Evolutionary conservation across 2,329 filamentous ascomycete genomes (phyloP), one percentile per base, ranked within the genome.

Genomic region (Fusarium sp.): DNA sequence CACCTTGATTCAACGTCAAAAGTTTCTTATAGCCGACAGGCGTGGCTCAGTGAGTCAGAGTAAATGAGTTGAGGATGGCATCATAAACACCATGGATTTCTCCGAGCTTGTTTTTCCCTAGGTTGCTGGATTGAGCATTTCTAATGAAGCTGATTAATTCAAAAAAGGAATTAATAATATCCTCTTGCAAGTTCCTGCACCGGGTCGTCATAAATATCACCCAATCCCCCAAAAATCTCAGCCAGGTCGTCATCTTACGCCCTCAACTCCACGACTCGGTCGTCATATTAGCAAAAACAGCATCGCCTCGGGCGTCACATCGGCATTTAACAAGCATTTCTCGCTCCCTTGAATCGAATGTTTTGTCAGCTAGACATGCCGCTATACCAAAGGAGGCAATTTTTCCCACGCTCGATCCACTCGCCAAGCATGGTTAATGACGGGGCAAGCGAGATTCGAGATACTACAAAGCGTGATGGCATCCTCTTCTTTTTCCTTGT

Each of bases 371-470:
- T 39, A 35, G 28, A 41, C 35, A 24, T 36, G 24, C 49, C 28
- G 28, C 72, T 74, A 74, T 59, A 26, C 71, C 67, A 18, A 72
- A 72, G 17, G 18, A 28, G 72, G 71, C 47, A 74, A 60, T 55
- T 49, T 48, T 60, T 44, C 38, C 45, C 59, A 35, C 24, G 7
- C 12, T 31, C 18, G 63, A 45, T 72, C 67, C 67, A 65, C 71
- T 52, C 33, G 52, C 62, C 63, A 65, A 59, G 55, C 49, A 66
- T 61, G 28, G 51, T 47, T 45, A 69, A 69, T 58, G 57, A 62
- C 61, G 66, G 38, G 48, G 66, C 54, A 66, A 59, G 63, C n/a
- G 61, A 63, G 49, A 60, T 63, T 52, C 47, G 60, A 65, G 57
- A 70, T 28, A 49, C 45, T 65, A 64, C 35, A 69, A 69, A 69